Base-by-base conservation (phyloP, 1,284 basidiomycete species). In the Malassezia caprae region DNA sequence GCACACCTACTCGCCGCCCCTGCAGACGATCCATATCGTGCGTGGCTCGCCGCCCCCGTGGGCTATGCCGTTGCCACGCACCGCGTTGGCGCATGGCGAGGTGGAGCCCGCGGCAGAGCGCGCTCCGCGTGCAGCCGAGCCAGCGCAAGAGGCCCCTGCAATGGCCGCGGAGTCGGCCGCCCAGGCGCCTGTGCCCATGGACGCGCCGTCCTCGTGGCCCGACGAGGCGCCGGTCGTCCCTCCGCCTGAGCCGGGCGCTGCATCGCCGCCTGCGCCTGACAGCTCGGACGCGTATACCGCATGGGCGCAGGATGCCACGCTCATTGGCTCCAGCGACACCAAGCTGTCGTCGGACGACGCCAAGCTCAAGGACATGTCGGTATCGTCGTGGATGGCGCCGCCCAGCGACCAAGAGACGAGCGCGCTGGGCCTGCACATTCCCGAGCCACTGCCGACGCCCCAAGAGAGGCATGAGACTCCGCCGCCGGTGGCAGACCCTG, bases 21-120 rank as follows among this genome's bases (percentile, higher is more conserved):
- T 48, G 27, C 32, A 48, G 23, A 31, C 46, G 17, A 48, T 48
- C 30, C 46, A 48, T 19, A 48, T 48, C 21, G 46, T 48, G 34
- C 46, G 46, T 39, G 46, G 46, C 21, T 48, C 46, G 24, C 46
- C 46, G 4, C 46, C 46, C 12, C 19, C 46, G 4, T 48, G 46
- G 46, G 46, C 46, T 5, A 48, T 15, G 15, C 21, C 24, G 8
- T 48, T 34, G 46, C 34, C 46, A 8, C 46, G 30, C 30, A 23
- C 28, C 8, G 30, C 12, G 44, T 23, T 41, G 6, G 43, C 11
- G 43, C 43, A 13, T 27, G 7, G 3, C 7, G 26, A 11, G 27
- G 17, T 27, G 30, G 17, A 28, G 12, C 24, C 24, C 7, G 24
- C 15, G 15, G 26, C 11, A 2, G 44, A 32, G 11, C 30, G 7